A percentile compares a stretch with the other conserved stretches of the same genome.
phyloP scores from a whole-genome alignment of 2,329 filamentous ascomycete genomes.

The Triangularia setosa region DNA sequence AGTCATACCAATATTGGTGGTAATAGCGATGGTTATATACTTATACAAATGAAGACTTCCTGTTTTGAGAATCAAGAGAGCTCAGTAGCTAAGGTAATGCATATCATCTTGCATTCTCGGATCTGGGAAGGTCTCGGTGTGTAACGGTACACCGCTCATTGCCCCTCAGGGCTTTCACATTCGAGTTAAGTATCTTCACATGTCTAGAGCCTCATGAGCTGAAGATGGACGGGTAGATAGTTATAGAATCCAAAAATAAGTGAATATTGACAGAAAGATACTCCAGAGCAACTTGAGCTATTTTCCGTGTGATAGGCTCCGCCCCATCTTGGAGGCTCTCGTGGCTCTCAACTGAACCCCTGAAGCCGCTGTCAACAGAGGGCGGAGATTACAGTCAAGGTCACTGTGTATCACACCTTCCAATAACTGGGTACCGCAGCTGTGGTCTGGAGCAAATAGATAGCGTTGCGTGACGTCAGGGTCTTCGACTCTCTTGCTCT shows the following conservation, averaged over 20 bases:
- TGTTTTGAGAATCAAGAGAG: background rate
- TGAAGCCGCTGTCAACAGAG: background rate
- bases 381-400: background rate
- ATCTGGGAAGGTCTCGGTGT: background rate
- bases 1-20: background rate
- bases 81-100: too few relatives aligned
- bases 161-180: background rate
- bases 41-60: background rate
- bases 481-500: background rate
- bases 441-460: background rate
- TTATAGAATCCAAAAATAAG: background rate
- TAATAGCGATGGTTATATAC: background rate
- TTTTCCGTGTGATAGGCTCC: background rate
- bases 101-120: background rate
- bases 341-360: background rate
- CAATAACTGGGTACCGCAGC: background rate
- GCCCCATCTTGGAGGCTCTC: background rate
- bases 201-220: background rate
- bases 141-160: background rate
- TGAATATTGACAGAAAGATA: background rate
- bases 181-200: background rate
- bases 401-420: background rate
- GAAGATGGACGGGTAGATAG: background rate
- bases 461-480: slow-evolving; percentile 5
- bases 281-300: background rate